Evolutionary conservation across 192 early-diverging fungal species (phyloP).

Genomic region (Backusella circina): DNA sequence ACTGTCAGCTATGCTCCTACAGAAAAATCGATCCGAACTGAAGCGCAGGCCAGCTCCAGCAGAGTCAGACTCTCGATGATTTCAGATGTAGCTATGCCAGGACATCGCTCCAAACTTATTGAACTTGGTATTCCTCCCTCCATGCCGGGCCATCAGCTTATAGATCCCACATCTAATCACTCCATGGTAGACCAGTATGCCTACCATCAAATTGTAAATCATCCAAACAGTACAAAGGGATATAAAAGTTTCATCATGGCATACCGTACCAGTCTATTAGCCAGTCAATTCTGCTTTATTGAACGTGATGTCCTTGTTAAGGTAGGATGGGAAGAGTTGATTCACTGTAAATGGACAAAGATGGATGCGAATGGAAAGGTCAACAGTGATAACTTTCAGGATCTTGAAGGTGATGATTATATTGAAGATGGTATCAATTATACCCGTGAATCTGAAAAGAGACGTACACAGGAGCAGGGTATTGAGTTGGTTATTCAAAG

Average conservation of each 20-base stretch:
- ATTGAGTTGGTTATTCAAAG: conserved; percentile 34
- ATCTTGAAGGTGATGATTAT: conserved; percentile 2
- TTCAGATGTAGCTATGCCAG: not conserved
- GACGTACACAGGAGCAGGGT: conserved; percentile 15
- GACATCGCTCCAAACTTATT: not conserved
- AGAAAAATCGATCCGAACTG: conserved; percentile 1
- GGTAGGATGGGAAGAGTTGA: conserved; percentile 55
- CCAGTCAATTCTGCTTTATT: conserved; percentile 56
- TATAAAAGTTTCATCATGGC: conserved; percentile 30
- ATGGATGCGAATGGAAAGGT: conserved; percentile 26
- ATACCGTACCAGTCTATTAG: conserved; percentile 45
- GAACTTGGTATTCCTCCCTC: not conserved
- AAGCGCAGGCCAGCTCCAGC: conserved; percentile 5
- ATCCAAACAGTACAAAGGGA: not conserved
- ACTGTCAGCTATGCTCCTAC: conserved; percentile 6
- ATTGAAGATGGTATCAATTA: conserved; percentile 6
- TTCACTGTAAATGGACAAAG: conserved; percentile 51
- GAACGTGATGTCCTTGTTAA: conserved; percentile 46
- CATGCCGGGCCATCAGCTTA: not conserved
- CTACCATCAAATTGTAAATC: not conserved
- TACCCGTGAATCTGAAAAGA: conserved; percentile 11
- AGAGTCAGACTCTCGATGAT: not conserved
- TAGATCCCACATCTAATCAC: not conserved
- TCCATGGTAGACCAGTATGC: not conserved
- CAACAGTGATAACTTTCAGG: not conserved